Percentiles rank a stretch among this genome's conserved stretches.
phyloP scores from a whole-genome alignment of 2,329 filamentous ascomycete species.

The Hymenoscyphus albidus region DNA sequence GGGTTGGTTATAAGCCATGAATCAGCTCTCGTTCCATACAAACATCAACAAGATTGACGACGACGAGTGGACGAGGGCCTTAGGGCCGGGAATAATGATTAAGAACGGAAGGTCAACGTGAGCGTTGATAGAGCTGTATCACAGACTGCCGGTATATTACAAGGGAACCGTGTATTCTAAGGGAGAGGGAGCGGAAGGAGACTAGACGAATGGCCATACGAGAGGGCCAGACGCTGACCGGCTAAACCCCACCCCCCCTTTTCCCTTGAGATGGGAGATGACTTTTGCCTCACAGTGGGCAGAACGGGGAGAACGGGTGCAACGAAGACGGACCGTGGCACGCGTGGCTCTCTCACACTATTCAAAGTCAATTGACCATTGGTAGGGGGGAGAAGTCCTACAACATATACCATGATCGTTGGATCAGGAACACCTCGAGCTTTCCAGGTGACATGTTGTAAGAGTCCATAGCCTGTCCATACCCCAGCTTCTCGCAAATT shows the following conservation, averaged over 20 bases:
- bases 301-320: slow-evolving; percentile 1
- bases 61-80: background rate
- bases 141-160: background rate
- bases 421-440: background rate
- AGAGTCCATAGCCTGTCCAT: background rate
- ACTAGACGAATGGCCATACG: background rate
- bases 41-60: slow-evolving; percentile 9
- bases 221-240: slow-evolving; percentile 10
- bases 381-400: background rate
- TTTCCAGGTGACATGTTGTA: slow-evolving; percentile 3
- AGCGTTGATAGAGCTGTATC: background rate
- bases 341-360: background rate
- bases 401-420: background rate
- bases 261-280: background rate
- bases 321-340: slow-evolving; percentile 5
- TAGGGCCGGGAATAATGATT: slow-evolving; percentile 11
- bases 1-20: slow-evolving; percentile 15
- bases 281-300: slow-evolving; percentile 3
- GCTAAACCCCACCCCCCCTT: slow-evolving; percentile 7
- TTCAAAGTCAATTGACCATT: background rate
- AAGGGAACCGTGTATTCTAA: slow-evolving; percentile 1
- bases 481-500: slow-evolving; percentile 12
- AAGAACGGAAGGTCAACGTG: slow-evolving; percentile 10
- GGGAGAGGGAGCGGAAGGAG: slow-evolving; percentile 2
- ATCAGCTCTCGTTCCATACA: slow-evolving; percentile 17